Evolutionary conservation across 2,329 filamentous ascomycete species (phyloP).

Genomic region (Pezicula radicicola): DNA sequence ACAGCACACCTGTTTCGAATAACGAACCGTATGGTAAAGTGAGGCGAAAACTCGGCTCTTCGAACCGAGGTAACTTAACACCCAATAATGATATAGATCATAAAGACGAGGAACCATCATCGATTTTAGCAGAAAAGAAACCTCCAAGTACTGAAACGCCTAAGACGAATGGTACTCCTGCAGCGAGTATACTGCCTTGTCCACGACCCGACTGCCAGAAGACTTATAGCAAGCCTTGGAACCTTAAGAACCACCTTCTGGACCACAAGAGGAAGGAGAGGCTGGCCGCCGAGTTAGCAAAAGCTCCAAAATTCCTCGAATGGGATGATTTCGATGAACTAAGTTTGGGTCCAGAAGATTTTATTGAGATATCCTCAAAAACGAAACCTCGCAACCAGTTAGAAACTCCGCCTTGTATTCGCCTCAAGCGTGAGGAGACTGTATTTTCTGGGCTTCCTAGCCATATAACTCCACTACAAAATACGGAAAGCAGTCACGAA

Average conservation of each 20-base stretch:
- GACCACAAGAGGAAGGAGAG: not conserved
- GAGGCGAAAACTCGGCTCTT: too few species aligned
- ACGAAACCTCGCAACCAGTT: slow-evolving; percentile 8
- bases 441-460: not conserved
- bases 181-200: not conserved
- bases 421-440: slow-evolving; percentile 14
- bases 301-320: not conserved
- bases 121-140: too few species aligned
- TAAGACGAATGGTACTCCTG: not conserved
- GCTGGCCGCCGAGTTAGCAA: not conserved
- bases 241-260: not conserved
- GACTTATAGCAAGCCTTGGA: not conserved
- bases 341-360: slow-evolving; percentile 19
- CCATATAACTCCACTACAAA: slow-evolving; percentile 12
- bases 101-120: too few species aligned
- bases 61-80: too few species aligned
- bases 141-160: too few species aligned
- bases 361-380: slow-evolving; percentile 16
- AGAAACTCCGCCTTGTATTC: slow-evolving; percentile 1
- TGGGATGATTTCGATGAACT: slow-evolving; percentile 25
- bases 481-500: slow-evolving; percentile 10
- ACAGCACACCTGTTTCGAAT: too few species aligned
- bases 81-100: too few species aligned
- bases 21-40: too few species aligned
- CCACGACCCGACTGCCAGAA: not conserved